Conservation (phyloP, 306 rosid species). For the Cucurbita argyrosperma region DNA sequence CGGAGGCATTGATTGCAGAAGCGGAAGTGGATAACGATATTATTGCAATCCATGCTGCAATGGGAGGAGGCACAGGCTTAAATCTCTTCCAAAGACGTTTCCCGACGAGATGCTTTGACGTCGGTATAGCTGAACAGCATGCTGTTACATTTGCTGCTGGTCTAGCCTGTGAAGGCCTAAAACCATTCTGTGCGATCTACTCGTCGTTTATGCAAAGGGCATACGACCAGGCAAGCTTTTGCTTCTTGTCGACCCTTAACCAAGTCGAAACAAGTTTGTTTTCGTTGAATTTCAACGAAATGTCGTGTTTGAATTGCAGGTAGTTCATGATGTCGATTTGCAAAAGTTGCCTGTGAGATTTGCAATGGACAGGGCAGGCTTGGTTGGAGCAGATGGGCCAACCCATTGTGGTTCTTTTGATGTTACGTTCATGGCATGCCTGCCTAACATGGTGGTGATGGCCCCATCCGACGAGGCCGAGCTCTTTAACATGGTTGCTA, state of each 20-base stretch:
- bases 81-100: constrained; percentile 84
- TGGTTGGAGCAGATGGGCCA: constrained; percentile 97
- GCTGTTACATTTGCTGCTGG: constrained; percentile 99
- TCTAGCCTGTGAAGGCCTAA: constrained; percentile 80
- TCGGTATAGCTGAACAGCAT: constrained; percentile 96
- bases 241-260: background rate
- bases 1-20: constrained; percentile 95
- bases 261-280: background rate
- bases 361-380: constrained; percentile 97
- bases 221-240: constrained; percentile 66
- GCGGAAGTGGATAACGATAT: constrained; percentile 75
- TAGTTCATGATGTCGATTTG: constrained; percentile 92
- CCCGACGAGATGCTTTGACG: constrained; percentile 88
- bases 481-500: constrained; percentile 94
- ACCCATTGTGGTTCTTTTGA: constrained; percentile 84
- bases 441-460: constrained; percentile 98
- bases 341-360: constrained; percentile 88
- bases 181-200: constrained; percentile 88
- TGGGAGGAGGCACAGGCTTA: constrained; percentile 99
- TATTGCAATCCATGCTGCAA: constrained; percentile 92
- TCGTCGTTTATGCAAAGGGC: constrained; percentile 96
- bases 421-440: constrained; percentile 94
- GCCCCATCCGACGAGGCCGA: constrained; percentile 96
- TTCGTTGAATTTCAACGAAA: background rate
- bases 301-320: constrained; percentile 29